These are phyloP conservation scores for Camelina hispida DNA, from an alignment of 345 rosid genomes.

Conservation along the genomic window DNA sequence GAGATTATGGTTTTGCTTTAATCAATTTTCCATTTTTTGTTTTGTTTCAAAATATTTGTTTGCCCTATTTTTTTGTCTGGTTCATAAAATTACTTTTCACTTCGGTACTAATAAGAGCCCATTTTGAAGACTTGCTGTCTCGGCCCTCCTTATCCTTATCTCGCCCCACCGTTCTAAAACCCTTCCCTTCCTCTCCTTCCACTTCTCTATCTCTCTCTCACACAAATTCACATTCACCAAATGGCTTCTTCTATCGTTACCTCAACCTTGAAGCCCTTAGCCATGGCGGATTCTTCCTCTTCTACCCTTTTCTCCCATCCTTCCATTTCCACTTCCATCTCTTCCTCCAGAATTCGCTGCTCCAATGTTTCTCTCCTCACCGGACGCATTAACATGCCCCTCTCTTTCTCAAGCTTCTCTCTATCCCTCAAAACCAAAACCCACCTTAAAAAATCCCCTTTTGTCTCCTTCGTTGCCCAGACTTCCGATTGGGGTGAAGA, in stretches of 20 bases:
- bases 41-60: not conserved
- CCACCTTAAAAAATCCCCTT: constrained; percentile 44
- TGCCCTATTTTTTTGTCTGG: not conserved
- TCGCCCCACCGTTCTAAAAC: constrained; percentile 40
- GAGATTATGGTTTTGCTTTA: too few relatives aligned
- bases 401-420: constrained; percentile 44
- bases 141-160: constrained; percentile 43
- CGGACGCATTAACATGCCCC: constrained; percentile 46
- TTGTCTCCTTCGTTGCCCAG: constrained; percentile 59
- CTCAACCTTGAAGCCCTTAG: constrained; percentile 55
- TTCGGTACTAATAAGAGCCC: not conserved
- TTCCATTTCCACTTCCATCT: constrained; percentile 47
- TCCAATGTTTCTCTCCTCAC: constrained; percentile 46
- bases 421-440: constrained; percentile 48
- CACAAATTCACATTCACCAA: constrained; percentile 21
- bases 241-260: constrained; percentile 55
- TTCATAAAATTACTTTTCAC: not conserved
- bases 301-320: constrained; percentile 53
- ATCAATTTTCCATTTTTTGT: too few relatives aligned
- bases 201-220: constrained; percentile 19
- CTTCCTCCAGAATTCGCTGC: constrained; percentile 46
- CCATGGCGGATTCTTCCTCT: constrained; percentile 64
- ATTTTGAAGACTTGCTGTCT: not conserved
- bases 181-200: constrained; percentile 36
- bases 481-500: constrained; percentile 65